Conservation (phyloP, 305 asterid species). For the Fraxinus latifolia region DNA sequence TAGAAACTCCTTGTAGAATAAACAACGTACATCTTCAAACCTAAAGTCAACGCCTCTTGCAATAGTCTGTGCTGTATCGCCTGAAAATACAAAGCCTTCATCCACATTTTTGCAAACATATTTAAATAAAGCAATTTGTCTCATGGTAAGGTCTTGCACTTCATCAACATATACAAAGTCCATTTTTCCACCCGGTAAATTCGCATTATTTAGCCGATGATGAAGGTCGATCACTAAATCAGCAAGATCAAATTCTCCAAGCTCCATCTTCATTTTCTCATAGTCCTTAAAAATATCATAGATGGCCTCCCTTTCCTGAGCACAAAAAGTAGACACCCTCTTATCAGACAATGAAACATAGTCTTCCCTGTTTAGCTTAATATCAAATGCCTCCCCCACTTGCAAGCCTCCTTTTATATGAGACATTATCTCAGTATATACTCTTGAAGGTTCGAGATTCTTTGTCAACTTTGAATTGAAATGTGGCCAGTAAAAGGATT, state of each 20-base stretch:
- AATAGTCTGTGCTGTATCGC: constrained; percentile 78
- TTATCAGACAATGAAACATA: constrained; percentile 47
- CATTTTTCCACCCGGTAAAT: constrained; percentile 50
- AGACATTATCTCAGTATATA: constrained; percentile 66
- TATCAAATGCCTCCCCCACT: constrained; percentile 27
- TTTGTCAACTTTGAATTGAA: constrained; percentile 46
- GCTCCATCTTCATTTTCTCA: constrained; percentile 57
- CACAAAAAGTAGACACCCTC: constrained; percentile 50
- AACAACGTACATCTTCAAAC: constrained; percentile 61
- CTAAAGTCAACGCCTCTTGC: constrained; percentile 71
- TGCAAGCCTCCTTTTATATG: constrained; percentile 65
- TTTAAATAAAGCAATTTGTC: constrained; percentile 59
- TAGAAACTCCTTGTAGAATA: constrained; percentile 60
- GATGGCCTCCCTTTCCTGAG: constrained; percentile 35
- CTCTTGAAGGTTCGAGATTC: constrained; percentile 57
- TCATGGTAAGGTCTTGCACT: constrained; percentile 75
- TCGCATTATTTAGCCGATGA: constrained; percentile 35
- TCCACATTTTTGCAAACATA: constrained; percentile 56
- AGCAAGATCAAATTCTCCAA: constrained; percentile 60
- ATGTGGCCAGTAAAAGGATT: constrained; percentile 57
- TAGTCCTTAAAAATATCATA: constrained; percentile 59
- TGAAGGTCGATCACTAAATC: constrained; percentile 68
- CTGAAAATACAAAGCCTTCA: constrained; percentile 65
- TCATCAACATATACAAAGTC: constrained; percentile 82
- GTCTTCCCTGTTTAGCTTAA: constrained; percentile 27